Evolutionary conservation across 257 asterid species (phyloP), one percentile per base, ranked within the genome.

Genomic region (Anisodus acutangulus): DNA sequence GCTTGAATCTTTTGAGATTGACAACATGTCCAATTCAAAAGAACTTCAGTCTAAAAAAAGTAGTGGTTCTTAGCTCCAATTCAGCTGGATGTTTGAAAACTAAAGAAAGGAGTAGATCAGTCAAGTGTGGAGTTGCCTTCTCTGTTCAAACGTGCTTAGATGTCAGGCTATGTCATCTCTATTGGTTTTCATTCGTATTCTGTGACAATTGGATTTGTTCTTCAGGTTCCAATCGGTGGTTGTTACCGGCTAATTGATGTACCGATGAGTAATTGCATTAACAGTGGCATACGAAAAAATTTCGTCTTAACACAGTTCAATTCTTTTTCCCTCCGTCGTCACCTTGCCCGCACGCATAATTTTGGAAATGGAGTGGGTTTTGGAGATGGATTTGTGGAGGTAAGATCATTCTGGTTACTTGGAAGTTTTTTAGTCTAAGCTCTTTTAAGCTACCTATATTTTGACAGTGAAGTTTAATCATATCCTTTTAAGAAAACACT

Each of bases 301-400:
- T 97, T 95, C 90, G 92, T 95, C n/a, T 83, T 97, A 83, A 95
- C 98, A 55, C 99, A 97, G 90, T 97, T 90, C 89, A 97, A 97
- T 84, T 97, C 99, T 1, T 93, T 93, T 84, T 97, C 99, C 49
- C 98, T 97, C 66, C 95, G 95, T 81, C 93, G 97, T n/a, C 99
- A 97, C 91, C 94, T 97, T 81, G 94, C 98, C 85, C 88, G 94
- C 60, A 90, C 97, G 0, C 95, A 95, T 81, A 92, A 89, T 88
- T 89, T 93, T 62, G 98, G 98, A 63, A 93, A 91, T 64, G 98
- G 98, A 9, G 88, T 93, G 79, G 93, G 81, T 85, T 97, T 93
- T 22, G 98, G 98, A 26, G 97, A 97, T 89, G 98, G 98, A n/a
- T 97, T 92, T 82, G 99, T 97, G 70, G 99, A 97, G 99, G 99